Base-by-base conservation (phyloP, 2,329 filamentous ascomycete genomes). In the Gremmenia infestans region DNA sequence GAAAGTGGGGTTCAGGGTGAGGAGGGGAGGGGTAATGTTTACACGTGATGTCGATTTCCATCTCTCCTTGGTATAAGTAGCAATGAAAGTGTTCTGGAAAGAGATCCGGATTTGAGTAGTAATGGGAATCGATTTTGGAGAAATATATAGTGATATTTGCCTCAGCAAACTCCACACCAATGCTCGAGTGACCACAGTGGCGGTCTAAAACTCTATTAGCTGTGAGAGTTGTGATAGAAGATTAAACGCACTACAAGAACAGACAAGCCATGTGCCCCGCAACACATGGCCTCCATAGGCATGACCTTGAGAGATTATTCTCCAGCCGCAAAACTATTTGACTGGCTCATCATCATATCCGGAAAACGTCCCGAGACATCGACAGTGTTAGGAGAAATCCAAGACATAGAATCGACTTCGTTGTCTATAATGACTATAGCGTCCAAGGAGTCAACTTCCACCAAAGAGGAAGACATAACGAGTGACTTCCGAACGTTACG, bases 251-350 rank as follows among this genome's bases (percentile, higher is more conserved):
- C 76, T 53, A 81, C 72, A 35, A 81, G 68, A 15, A 81, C 72
- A 3, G 77, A 81, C 32, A 81, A 64, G 0, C 79, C 80, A 67
- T 81, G 79, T 0, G 79, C 79, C 14, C 77, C 76, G 59, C 79
- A 81, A 65, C 78, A 80, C 5, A 81, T 72, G 48, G 72, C 72
- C 42, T 76, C 74, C 73, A 81, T 78, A 11, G 71, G 70, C 25
- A 81, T 57, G 60, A 81, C 78, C 50, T 70, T 71, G 11, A 64
- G 65, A 1, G 73, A 75, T 3, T 70, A 73, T 1, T 75, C 77
- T 11, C 78, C 70, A 37, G 70, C 66, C 11, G 66, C 60, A 12
- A 71, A 60, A 4, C 61, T 50, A 8, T 72, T 66, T 8, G 70
- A 64, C 1, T 73, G 72, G 19, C 62, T 65, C 25, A 74, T 58